Evolutionary conservation across 2,329 filamentous ascomycete genomes (phyloP).

Genomic region (Zymoseptoria passerinii): DNA sequence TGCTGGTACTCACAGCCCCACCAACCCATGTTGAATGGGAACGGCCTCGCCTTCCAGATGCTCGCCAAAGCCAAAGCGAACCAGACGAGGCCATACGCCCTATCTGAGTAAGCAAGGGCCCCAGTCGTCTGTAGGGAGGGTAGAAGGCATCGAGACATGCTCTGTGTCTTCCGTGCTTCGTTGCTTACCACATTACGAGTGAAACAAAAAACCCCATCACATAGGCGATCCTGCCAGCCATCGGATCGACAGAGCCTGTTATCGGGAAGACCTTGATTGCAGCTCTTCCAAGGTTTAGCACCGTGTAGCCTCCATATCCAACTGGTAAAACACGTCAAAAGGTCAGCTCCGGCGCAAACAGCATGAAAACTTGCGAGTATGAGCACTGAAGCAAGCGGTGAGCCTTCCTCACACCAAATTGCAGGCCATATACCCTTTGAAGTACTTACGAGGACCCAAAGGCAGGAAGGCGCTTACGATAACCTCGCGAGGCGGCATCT

Average conservation of each 20-base stretch:
- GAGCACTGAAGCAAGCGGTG: no score
- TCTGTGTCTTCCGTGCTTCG: no score
- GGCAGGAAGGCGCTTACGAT: slow-evolving; percentile 62
- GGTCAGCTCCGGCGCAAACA: slow-evolving; percentile 23
- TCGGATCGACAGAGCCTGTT: slow-evolving; percentile 16
- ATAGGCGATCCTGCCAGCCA: slow-evolving; percentile 43
- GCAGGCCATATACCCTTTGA: no score
- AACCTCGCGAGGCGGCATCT: slow-evolving; percentile 57
- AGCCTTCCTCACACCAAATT: no score
- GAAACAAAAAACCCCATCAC: slow-evolving; percentile 47
- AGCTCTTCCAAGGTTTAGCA: slow-evolving; percentile 12
- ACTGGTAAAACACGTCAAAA: neutral
- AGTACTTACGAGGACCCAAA: slow-evolving; percentile 44
- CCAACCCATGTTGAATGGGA: slow-evolving; percentile 57
- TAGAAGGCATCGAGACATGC: no score
- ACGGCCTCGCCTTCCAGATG: slow-evolving; percentile 35
- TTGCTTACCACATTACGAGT: slow-evolving; percentile 43
- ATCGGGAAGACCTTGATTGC: slow-evolving; percentile 22
- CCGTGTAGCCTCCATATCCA: slow-evolving; percentile 55
- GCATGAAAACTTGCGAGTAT: no score
- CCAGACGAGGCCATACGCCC: slow-evolving; percentile 42
- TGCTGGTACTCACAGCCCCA: slow-evolving; percentile 32
- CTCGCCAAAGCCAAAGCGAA: slow-evolving; percentile 41
- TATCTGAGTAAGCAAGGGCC: no score
- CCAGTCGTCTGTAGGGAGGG: no score